Evolutionary conservation across 2,329 filamentous ascomycete genomes (phyloP), one percentile per base, ranked within the genome.

Genomic region (Xylaria sp.): DNA sequence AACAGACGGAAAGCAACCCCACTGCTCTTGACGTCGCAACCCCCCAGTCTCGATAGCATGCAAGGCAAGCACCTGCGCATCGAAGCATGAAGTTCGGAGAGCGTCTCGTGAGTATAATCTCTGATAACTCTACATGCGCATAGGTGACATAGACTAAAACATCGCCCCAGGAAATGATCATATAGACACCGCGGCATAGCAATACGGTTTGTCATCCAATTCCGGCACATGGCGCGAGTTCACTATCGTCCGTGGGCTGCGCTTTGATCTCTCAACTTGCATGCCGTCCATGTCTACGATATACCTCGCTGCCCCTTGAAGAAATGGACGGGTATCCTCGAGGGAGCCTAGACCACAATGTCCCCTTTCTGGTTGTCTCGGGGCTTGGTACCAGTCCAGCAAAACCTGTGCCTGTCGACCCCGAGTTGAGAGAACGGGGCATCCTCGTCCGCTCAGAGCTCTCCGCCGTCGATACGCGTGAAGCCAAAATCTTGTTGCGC

Each of bases 301-400:
- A 59, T 54, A 63, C 37, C 19, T 25, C 42, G 52, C 37, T 23
- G 38, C 21, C 19, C 23, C 33, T 62, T 57, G 61, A 65, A 57
- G 58, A 33, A 56, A 95, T 95, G 92, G 90, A 95, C 77, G 91
- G 86, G 71, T 94, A 92, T 78, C 90, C 91, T 57, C 76, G 80
- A 61, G 90, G 89, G 77, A 96, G 94, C 80, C 83, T 96, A 76
- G 87, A 89, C 75, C 93, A 95, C 78, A 96, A 95, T 78, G 84
- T 96, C 71, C 94, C 94, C 37, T 84, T 97, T 60, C 79, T 98
- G 64, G 82, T 96, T 49, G 85, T 96, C 35, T 92, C 92, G 38
- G 95, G 94, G 12, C 84, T 97, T 35, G 83, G 78, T 73, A 74
- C 74, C 68, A 70, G 77, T 71, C 74, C 25, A 68, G 81, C 67